Evolutionary conservation across 495 filamentous ascomycete species (phyloP), one percentile per base, ranked within the genome.

Genomic region (Gamarada debralockiae): DNA sequence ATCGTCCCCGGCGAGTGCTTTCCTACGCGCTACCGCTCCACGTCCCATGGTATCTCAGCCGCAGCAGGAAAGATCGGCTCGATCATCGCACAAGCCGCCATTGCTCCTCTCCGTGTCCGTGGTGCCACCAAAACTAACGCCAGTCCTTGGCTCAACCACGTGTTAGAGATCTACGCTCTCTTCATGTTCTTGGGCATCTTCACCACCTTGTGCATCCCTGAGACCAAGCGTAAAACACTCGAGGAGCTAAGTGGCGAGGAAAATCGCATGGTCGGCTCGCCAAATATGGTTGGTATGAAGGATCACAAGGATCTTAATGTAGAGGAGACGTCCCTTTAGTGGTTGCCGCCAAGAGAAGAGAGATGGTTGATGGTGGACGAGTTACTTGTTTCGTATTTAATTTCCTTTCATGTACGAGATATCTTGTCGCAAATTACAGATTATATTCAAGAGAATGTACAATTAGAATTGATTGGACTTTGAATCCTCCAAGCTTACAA

Each of bases 1-100:
- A 86, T 95, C 56, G 85, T 95, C 1, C 89, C 90, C 13, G 89
- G 87, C 18, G 90, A 96, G 60, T 83, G 84, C 50, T 96, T 92
- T 75, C 90, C 90, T 0, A 93, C 90, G 0, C 81, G 85, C 29
- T 92, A 90, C 68, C 78, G 90, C 5, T 88, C 81, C 27, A 90
- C 87, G 27, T 87, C 83, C 29, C 89, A 93, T 69, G 90, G 90
- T 46, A 82, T 95, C 64, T 89, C 84, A 2, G 90, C 89, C 18
- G 90, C 86, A 0, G 74, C 82, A 2, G 90, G 90, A 31, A 96
- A 96, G 65, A 63, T 93, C 15, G 90, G 90, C 17, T 84, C 87
- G 56, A 91, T 87, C 65, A 45, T 78, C 41, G 73, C 75, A 21
- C 67, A 79, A 21, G 64, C 72, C 50, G 64, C 73, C 34, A 73